Percentiles rank a stretch among this genome's conserved stretches.
Evolutionary conservation across 768 basidiomycete genomes (phyloP).

Genomic region (Mycena kentingensis): DNA sequence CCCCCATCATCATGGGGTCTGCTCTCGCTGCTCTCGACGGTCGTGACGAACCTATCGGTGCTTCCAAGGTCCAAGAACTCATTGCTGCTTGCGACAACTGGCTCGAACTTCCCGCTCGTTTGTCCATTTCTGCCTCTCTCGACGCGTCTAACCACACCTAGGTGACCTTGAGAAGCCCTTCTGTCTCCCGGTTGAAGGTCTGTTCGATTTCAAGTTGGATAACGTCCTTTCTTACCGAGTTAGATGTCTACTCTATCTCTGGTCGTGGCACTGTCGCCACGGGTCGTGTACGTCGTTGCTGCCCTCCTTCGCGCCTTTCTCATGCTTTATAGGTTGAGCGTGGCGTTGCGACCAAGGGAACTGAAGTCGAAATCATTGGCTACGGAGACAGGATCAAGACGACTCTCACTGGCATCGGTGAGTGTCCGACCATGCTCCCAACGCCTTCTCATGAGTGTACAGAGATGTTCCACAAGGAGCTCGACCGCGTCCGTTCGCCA

Average conservation of each 20-base stretch:
- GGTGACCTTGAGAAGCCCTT: conserved; percentile 98
- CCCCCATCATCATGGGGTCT: conserved; percentile 98
- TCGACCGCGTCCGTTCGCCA: conserved; percentile 74
- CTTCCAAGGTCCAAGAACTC: conserved; percentile 77
- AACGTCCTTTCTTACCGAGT: background rate
- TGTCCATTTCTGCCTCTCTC: conserved; percentile 29
- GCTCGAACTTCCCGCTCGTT: conserved; percentile 92
- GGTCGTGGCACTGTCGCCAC: conserved; percentile 98
- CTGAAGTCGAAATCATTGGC: conserved; percentile 92
- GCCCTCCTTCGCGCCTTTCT: background rate
- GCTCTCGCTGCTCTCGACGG: conserved; percentile 94
- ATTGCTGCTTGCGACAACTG: conserved; percentile 88
- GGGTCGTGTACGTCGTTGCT: conserved; percentile 67
- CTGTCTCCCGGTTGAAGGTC: conserved; percentile 91
- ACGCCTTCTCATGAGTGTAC: conserved; percentile 8
- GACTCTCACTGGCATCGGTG: conserved; percentile 91
- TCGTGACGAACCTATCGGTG: conserved; percentile 76
- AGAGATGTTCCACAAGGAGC: conserved; percentile 99
- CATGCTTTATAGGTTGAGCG: conserved; percentile 71
- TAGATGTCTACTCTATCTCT: conserved; percentile 94
- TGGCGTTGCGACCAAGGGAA: conserved; percentile 86
- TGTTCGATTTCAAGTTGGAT: conserved; percentile 5
- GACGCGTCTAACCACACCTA: conserved; percentile 30
- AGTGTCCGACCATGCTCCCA: conserved; percentile 23
- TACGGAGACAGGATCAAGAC: conserved; percentile 83